Conservation (phyloP, 805 yeast species). For the Deakozyma indianensis region DNA sequence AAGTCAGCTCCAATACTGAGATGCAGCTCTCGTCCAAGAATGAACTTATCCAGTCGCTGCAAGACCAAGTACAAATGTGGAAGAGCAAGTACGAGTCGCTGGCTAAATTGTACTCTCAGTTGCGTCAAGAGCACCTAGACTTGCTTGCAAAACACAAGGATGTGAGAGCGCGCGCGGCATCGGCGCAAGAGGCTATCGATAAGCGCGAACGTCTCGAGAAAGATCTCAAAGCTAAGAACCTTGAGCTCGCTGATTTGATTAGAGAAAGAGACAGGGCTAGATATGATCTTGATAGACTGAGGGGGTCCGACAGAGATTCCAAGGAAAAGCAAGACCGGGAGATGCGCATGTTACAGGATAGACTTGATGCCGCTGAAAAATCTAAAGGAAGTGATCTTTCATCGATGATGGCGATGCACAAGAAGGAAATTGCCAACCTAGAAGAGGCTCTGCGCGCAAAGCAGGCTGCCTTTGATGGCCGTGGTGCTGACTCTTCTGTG, state of each 20-base stretch:
- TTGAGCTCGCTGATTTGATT: conserved; percentile 78
- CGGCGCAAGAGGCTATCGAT: conserved; percentile 81
- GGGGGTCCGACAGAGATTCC: conserved; percentile 50
- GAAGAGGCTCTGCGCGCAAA: conserved; percentile 21
- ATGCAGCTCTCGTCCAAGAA: conserved; percentile 66
- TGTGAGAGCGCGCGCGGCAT: conserved; percentile 71
- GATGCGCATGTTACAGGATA: conserved; percentile 43
- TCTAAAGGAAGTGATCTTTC: conserved; percentile 50
- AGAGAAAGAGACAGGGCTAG: conserved; percentile 83
- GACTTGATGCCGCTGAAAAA: conserved; percentile 45
- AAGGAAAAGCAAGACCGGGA: conserved; percentile 53
- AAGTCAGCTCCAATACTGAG: conserved; percentile 47
- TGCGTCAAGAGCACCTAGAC: conserved; percentile 82
- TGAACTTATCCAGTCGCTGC: conserved; percentile 50
- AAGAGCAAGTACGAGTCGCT: conserved; percentile 75
- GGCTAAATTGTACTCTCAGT: conserved; percentile 78
- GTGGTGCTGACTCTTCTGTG: conserved; percentile 18
- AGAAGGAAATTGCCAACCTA: conserved; percentile 43
- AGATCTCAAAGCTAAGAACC: conserved; percentile 71
- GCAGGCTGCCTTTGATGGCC: conserved; percentile 18
- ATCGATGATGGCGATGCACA: conserved; percentile 45
- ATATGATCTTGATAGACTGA: conserved; percentile 58
- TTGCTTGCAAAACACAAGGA: conserved; percentile 65
- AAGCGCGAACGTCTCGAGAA: conserved; percentile 70
- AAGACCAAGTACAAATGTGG: conserved; percentile 69